Conservation (phyloP, 2,329 filamentous ascomycete genomes). For the Pseudofabraea citricarpa region DNA sequence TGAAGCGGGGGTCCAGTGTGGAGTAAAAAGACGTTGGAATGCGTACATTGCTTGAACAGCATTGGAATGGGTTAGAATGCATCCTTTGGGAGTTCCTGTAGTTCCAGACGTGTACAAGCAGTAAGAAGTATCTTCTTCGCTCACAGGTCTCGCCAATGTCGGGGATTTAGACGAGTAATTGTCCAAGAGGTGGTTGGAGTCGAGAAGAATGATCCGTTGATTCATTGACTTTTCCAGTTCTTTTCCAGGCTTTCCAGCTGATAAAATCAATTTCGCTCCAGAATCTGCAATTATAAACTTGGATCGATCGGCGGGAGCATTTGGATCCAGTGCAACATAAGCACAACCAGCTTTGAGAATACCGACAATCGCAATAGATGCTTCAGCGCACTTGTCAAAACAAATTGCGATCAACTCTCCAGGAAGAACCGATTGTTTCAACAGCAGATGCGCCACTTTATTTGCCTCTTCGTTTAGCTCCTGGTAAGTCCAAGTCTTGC, state of each 20-base stretch:
- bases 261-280: conserved; percentile 56
- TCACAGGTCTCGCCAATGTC: conserved; percentile 14
- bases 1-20: conserved; percentile 68
- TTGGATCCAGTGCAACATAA: conserved; percentile 35
- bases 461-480: conserved; percentile 69
- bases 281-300: conserved; percentile 53
- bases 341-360: conserved; percentile 31
- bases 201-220: conserved; percentile 17
- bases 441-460: conserved; percentile 62
- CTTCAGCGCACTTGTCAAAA: conserved; percentile 33
- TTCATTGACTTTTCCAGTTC: conserved; percentile 28
- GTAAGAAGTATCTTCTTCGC: conserved; percentile 24
- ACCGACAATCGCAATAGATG: conserved; percentile 30
- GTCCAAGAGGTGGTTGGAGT: conserved; percentile 16
- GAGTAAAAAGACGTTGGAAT: conserved; percentile 72
- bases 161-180: conserved; percentile 18
- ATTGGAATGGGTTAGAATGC: conserved; percentile 84
- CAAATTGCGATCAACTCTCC: conserved; percentile 42
- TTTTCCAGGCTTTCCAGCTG: conserved; percentile 39
- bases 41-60: conserved; percentile 84
- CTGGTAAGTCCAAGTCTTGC: conserved; percentile 66
- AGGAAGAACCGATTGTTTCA: conserved; percentile 38
- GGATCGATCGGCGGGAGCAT: conserved; percentile 27
- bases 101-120: conserved; percentile 33
- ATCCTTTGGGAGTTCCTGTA: conserved; percentile 40